phyloP scores from a whole-genome alignment of 2,329 filamentous ascomycete species.

The Pleurostoma richardsiae region DNA sequence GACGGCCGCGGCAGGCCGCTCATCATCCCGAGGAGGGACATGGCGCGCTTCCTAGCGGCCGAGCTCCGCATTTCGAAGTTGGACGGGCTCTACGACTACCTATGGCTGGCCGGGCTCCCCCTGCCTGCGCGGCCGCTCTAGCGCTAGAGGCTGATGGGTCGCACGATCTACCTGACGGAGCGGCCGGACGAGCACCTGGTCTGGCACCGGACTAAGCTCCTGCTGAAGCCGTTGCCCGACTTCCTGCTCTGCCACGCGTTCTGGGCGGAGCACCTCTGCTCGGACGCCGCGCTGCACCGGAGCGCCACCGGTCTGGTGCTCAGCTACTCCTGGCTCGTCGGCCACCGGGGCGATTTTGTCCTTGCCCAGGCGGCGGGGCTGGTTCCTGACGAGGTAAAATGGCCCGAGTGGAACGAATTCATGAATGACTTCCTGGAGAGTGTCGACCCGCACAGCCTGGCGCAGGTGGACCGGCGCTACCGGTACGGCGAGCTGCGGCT shows the following conservation, averaged over 20 bases:
- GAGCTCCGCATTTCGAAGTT: conserved; percentile 11
- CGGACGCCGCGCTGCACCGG: conserved; percentile 12
- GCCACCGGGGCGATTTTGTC: conserved; percentile 28
- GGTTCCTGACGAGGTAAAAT: too few relatives aligned
- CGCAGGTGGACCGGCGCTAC: conserved; percentile 29
- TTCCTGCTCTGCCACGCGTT: conserved; percentile 18
- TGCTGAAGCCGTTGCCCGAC: conserved; percentile 20
- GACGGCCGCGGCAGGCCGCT: too few relatives aligned
- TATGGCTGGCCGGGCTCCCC: conserved; percentile 15
- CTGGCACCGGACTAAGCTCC: conserved; percentile 14
- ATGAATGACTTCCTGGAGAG: conserved; percentile 16
- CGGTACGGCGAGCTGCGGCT: conserved; percentile 37
- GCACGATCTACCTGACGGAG: conserved; percentile 15
- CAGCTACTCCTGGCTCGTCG: conserved; percentile 33
- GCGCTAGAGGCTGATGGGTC: conserved; percentile 15
- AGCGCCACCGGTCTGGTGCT: conserved; percentile 30
- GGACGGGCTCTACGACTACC: conserved; percentile 8
- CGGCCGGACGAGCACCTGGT: conserved; percentile 17
- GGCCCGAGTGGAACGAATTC: conserved; percentile 25
- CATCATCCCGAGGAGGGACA: not conserved
- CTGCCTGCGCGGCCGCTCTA: conserved; percentile 16
- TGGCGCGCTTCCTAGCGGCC: conserved; percentile 3
- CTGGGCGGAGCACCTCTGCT: conserved; percentile 9
- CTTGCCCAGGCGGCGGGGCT: conserved; percentile 23
- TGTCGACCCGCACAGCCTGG: conserved; percentile 16